phyloP scores from a whole-genome alignment of 139 green algal species.

The Asterochloris sp. region DNA sequence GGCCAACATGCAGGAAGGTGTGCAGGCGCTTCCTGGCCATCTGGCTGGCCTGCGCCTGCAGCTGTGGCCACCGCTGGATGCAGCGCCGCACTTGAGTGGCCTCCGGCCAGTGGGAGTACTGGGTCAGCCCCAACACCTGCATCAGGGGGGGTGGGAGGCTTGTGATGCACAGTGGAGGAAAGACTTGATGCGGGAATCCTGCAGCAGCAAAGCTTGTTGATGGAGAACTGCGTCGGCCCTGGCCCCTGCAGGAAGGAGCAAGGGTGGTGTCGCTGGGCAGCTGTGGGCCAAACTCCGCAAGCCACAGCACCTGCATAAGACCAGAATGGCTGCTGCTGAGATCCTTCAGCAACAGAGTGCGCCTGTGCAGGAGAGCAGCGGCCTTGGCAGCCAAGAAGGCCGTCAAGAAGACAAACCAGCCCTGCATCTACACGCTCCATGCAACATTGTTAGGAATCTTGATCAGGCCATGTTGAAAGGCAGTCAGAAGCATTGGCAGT shows the following conservation, averaged over 20 bases:
- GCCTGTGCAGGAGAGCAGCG: not conserved
- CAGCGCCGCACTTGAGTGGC: slow-evolving; percentile 54
- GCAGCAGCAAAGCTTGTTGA: not conserved
- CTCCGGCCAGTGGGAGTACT: slow-evolving; percentile 72
- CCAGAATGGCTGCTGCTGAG: not conserved
- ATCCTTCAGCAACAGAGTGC: not conserved
- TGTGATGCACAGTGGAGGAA: no score
- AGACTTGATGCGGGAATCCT: not conserved
- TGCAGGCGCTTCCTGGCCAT: slow-evolving; percentile 43
- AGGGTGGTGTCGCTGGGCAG: no score
- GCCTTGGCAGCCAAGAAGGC: not conserved
- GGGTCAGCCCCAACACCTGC: slow-evolving; percentile 83
- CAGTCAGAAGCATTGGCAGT: not conserved
- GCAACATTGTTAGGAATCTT: not conserved
- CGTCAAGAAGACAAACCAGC: not conserved
- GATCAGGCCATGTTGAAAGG: not conserved
- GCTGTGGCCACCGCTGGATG: slow-evolving; percentile 4
- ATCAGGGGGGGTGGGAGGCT: not conserved
- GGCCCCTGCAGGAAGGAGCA: not conserved
- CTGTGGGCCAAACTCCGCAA: not conserved
- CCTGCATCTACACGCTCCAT: not conserved
- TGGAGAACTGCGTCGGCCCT: not conserved
- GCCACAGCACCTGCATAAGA: not conserved
- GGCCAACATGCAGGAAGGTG: slow-evolving; percentile 64
- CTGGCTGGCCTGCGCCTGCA: slow-evolving; percentile 27